phyloP scores from a whole-genome alignment of 75 land plant species.

The Adiantum capillusveneris region DNA sequence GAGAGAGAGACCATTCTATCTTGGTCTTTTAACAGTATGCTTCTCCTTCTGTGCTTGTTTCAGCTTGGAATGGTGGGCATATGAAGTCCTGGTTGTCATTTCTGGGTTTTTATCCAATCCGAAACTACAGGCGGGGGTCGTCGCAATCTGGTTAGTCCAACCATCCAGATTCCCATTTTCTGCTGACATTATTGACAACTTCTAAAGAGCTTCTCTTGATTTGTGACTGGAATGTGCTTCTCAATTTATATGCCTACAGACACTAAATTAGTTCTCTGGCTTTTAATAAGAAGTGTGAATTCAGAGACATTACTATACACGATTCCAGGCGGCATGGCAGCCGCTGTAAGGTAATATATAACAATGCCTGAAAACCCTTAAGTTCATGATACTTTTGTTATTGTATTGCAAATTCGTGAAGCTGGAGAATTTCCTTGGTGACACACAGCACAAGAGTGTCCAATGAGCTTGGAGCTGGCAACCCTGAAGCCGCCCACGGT shows the following conservation, averaged over 20 bases:
- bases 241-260: no score
- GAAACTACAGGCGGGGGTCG: conserved; percentile 51
- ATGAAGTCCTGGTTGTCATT: conserved; percentile 48
- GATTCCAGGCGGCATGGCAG: conserved; percentile 50
- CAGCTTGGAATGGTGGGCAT: conserved; percentile 78
- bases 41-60: background rate
- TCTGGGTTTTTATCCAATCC: conserved; percentile 69
- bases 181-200: no score
- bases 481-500: conserved; percentile 41
- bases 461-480: conserved; percentile 68
- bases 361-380: background rate
- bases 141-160: conserved; percentile 66
- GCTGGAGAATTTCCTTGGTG: background rate
- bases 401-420: no score
- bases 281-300: background rate
- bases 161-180: no score
- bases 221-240: no score
- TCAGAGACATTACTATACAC: conserved; percentile 6
- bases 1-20: no score
- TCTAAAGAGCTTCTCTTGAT: no score
- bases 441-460: conserved; percentile 53
- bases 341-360: conserved; percentile 37
- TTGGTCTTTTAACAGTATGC: no score
- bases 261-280: no score
- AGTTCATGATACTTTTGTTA: no score